phyloP scores from a whole-genome alignment of 495 filamentous ascomycete species.

The Penicillium arizonense region DNA sequence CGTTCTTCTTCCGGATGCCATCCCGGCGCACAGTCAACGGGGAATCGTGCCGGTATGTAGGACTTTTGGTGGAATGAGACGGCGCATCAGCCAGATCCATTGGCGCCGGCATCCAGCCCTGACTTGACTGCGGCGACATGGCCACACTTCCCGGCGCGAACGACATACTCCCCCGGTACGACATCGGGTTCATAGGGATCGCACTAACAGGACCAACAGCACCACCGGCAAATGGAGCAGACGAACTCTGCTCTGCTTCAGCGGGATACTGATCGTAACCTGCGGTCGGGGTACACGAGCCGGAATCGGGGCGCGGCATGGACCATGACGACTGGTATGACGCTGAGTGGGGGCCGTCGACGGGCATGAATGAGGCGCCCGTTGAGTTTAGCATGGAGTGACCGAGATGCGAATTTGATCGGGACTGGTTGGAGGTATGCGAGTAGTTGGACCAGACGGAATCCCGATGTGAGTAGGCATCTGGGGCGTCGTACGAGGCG shows the following conservation, averaged over 20 bases:
- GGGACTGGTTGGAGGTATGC: constrained; percentile 45
- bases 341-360: constrained; percentile 51
- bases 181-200: constrained; percentile 46
- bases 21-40: constrained; percentile 74
- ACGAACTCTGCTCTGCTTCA: constrained; percentile 57
- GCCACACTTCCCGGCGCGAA: constrained; percentile 47
- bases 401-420: constrained; percentile 36
- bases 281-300: constrained; percentile 60
- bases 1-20: constrained; percentile 99
- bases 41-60: constrained; percentile 74
- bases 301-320: constrained; percentile 42
- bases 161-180: constrained; percentile 37
- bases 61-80: constrained; percentile 72
- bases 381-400: constrained; percentile 37
- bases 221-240: constrained; percentile 53
- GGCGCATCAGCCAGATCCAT: constrained; percentile 57
- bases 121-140: constrained; percentile 61
- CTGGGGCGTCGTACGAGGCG: constrained; percentile 66
- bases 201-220: constrained; percentile 49
- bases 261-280: constrained; percentile 63
- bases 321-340: constrained; percentile 43
- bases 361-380: constrained; percentile 55
- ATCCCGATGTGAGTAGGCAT: constrained; percentile 72
- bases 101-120: constrained; percentile 61
- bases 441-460: constrained; percentile 75